phyloP scores from a whole-genome alignment of 306 rosid genomes.

The Arachis hypogaea region DNA sequence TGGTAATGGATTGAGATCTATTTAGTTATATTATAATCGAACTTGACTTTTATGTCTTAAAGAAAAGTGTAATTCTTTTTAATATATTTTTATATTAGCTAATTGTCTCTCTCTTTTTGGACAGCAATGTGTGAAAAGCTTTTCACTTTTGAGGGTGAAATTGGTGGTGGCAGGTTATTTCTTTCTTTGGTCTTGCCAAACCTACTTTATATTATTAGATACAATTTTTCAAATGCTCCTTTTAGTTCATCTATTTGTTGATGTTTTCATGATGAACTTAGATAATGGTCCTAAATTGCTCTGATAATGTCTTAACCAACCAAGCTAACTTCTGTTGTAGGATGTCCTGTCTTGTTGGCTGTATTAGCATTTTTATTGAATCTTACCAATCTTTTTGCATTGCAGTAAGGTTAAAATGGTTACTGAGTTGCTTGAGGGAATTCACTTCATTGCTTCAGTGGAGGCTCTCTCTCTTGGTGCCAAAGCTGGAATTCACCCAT shows the following conservation, averaged over 20 bases:
- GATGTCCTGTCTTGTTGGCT: conserved; percentile 25
- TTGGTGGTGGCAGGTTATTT: conserved; percentile 87
- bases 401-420: conserved; percentile 80
- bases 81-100: conserved; percentile 22
- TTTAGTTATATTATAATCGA: conserved; percentile 8
- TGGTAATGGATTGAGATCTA: conserved; percentile 50
- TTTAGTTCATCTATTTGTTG: conserved; percentile 1
- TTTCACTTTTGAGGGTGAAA: conserved; percentile 79
- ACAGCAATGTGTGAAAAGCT: conserved; percentile 92
- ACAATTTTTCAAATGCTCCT: conserved; percentile 11
- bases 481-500: conserved; percentile 87
- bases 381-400: conserved; percentile 28
- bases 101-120: conserved; percentile 45
- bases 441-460: conserved; percentile 81
- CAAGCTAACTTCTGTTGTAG: conserved; percentile 11
- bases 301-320: background rate
- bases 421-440: conserved; percentile 75
- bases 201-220: conserved; percentile 4
- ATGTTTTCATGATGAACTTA: conserved; percentile 28
- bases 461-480: conserved; percentile 90
- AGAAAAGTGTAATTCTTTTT: background rate
- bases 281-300: conserved; percentile 7
- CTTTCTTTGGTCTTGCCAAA: conserved; percentile 41
- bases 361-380: conserved; percentile 15
- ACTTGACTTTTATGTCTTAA: conserved; percentile 10